These are phyloP conservation scores for Graphilbum ipis-grandicollis DNA, from an alignment of 2,329 filamentous ascomycete species.

Conservation along the genomic window DNA sequence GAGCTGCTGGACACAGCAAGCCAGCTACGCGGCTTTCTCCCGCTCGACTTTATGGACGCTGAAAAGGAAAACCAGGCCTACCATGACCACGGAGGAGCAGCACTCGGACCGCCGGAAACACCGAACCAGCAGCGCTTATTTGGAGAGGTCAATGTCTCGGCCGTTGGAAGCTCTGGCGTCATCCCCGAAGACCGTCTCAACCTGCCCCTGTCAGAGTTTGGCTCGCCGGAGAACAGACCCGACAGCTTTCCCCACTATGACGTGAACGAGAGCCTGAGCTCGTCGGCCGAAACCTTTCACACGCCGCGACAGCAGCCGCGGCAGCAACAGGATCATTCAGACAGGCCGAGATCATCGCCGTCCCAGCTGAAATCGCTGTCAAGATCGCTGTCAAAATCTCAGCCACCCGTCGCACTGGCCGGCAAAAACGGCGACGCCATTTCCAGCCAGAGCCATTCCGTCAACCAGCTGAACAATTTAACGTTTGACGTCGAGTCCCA, in stretches of 20 bases:
- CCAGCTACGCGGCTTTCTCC: conserved; percentile 16
- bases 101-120: too few relatives aligned
- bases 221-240: conserved; percentile 5
- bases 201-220: conserved; percentile 19
- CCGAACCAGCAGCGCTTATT: conserved; percentile 24
- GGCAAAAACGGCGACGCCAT: too few relatives aligned
- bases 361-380: conserved; percentile 10
- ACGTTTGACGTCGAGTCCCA: conserved; percentile 36
- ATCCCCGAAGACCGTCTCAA: conserved; percentile 31
- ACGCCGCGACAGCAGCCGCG: conserved; percentile 5
- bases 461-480: conserved; percentile 31
- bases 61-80: conserved; percentile 54
- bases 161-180: conserved; percentile 33
- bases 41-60: conserved; percentile 35
- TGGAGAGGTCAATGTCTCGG: conserved; percentile 36
- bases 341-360: conserved; percentile 9
- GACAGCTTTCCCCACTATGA: conserved; percentile 22
- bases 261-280: conserved; percentile 29
- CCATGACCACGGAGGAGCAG: conserved; percentile 7
- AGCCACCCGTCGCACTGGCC: too few relatives aligned
- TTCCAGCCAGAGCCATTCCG: conserved; percentile 20
- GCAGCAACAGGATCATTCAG: background rate
- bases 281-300: conserved; percentile 16
- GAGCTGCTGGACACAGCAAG: conserved; percentile 15
- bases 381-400: conserved; percentile 2